Evolutionary conservation across 495 filamentous ascomycete genomes (phyloP), one percentile per base, ranked within the genome.

Genomic region (Penicillium coffeae): DNA sequence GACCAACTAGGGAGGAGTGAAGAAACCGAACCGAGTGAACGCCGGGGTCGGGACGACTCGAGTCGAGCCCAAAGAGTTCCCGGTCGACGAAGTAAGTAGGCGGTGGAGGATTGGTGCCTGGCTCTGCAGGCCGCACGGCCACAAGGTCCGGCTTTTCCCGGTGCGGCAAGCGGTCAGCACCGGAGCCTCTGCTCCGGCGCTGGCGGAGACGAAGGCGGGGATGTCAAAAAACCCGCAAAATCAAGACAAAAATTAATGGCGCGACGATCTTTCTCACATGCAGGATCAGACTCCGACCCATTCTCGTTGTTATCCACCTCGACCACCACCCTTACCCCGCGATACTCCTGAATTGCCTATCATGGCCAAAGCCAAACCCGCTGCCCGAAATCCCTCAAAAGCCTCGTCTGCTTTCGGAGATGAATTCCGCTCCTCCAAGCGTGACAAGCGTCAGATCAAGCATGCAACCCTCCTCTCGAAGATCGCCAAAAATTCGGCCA

Each of bases 371-470:
- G 40, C 58, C 34, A 47, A 59, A 18, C 46, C 52, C 12, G 4
- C 36, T 21, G 67, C 64, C 25, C 58, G 52, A 54, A 52, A 57
- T 43, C 58, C 55, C 21, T 42, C 48, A 64, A 62, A 37, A 48
- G n/a, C n/a, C 10, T 62, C 13, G 48, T 49, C 36, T 45, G 59
- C 20, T 68, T 73, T 40, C 47, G 59, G 42, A 18, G 65, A 73
- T 53, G 69, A 71, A 4, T 86, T 86, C 64, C 72, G 78, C 43
- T 79, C 77, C 52, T 75, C 76, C 43, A 95, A 95, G 65, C 82
- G 77, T 58, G 86, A 89, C 69, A 93, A 90, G 67, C 86, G 81
- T 9, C 61, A 66, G 21, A 85, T 91, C 58, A 90, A 88, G 57
- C 87, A 86, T 71, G 80, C 84, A 3, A 63, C 81, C 21, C 87